phyloP scores from a whole-genome alignment of 2,329 filamentous ascomycete species.

The Fusarium oxysporum region DNA sequence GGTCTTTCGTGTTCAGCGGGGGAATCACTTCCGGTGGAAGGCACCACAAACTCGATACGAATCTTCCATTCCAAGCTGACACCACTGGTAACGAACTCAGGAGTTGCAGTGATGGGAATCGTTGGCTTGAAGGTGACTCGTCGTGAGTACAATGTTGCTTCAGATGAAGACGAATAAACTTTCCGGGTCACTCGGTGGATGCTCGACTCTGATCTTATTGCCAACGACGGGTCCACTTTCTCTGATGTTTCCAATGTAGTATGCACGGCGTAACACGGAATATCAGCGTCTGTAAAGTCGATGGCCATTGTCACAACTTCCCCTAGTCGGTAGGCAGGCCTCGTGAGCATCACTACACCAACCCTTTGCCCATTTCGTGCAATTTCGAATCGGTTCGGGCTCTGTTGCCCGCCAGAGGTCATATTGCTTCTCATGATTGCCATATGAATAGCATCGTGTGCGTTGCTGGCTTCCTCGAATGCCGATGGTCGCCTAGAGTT shows the following conservation, averaged over 20 bases:
- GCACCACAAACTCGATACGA: slow-evolving; percentile 91
- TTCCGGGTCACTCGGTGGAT: slow-evolving; percentile 89
- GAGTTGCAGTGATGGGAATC: slow-evolving; percentile 85
- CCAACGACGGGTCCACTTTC: slow-evolving; percentile 81
- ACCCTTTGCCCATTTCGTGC: slow-evolving; percentile 92
- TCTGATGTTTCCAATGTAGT: slow-evolving; percentile 88
- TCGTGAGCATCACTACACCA: slow-evolving; percentile 87
- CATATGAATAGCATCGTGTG: slow-evolving; percentile 89
- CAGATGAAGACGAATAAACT: slow-evolving; percentile 80
- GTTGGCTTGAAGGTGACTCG: slow-evolving; percentile 84
- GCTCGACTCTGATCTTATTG: slow-evolving; percentile 85
- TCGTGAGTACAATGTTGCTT: slow-evolving; percentile 84
- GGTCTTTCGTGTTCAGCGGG: slow-evolving; percentile 36
- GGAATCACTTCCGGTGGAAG: slow-evolving; percentile 58
- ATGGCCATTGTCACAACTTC: slow-evolving; percentile 87
- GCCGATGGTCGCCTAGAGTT: slow-evolving; percentile 67
- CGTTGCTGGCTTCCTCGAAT: slow-evolving; percentile 69
- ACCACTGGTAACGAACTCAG: slow-evolving; percentile 91
- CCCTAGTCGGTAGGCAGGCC: slow-evolving; percentile 88
- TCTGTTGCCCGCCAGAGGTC: slow-evolving; percentile 75
- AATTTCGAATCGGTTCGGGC: slow-evolving; percentile 95
- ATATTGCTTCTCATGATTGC: slow-evolving; percentile 87
- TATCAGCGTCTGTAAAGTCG: slow-evolving; percentile 81
- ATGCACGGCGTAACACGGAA: slow-evolving; percentile 88
- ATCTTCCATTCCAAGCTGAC: slow-evolving; percentile 90